Conservation (phyloP, 805 yeast species). For the Brettanomyces sp. region DNA sequence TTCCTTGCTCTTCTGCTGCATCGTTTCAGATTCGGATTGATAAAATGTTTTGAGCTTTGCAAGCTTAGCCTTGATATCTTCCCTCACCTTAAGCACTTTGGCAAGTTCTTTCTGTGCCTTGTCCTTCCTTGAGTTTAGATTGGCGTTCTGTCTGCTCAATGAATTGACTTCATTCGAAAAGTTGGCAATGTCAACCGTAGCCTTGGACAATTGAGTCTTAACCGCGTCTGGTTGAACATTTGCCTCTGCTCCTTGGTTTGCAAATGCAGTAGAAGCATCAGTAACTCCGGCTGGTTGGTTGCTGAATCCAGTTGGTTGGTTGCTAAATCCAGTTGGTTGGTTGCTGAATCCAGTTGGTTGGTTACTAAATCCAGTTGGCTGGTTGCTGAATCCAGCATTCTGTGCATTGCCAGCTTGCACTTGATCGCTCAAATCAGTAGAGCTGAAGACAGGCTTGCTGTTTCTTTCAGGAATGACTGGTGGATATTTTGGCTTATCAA, state of each 20-base stretch:
- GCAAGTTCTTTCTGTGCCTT: slow-evolving; percentile 71
- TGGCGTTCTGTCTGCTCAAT: slow-evolving; percentile 63
- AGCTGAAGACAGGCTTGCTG: slow-evolving; percentile 25
- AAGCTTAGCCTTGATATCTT: slow-evolving; percentile 66
- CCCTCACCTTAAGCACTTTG: slow-evolving; percentile 56
- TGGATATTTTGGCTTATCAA: slow-evolving; percentile 15
- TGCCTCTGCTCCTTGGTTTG: too few species aligned
- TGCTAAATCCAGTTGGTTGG: slow-evolving; percentile 5
- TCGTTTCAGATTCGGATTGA: slow-evolving; percentile 70
- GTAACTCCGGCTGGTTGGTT: slow-evolving; percentile 4
- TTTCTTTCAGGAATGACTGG: slow-evolving; percentile 26
- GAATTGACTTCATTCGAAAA: slow-evolving; percentile 78
- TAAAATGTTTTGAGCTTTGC: slow-evolving; percentile 57
- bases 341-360: slow-evolving; percentile 1
- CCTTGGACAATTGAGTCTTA: slow-evolving; percentile 32
- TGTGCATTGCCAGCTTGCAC: neutral
- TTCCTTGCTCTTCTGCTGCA: slow-evolving; percentile 58
- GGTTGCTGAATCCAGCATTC: slow-evolving; percentile 8
- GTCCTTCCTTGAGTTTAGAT: slow-evolving; percentile 57
- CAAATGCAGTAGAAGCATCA: neutral
- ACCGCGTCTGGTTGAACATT: slow-evolving; percentile 44
- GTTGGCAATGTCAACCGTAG: slow-evolving; percentile 81
- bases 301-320: slow-evolving; percentile 10
- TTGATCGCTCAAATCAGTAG: neutral
- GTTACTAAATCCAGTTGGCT: neutral